A percentile compares a stretch with the other conserved stretches of the same genome.
These are phyloP conservation scores for Globisporangium mamillatum DNA, from an alignment of 352 stramenopile species.

Conservation along the genomic window DNA sequence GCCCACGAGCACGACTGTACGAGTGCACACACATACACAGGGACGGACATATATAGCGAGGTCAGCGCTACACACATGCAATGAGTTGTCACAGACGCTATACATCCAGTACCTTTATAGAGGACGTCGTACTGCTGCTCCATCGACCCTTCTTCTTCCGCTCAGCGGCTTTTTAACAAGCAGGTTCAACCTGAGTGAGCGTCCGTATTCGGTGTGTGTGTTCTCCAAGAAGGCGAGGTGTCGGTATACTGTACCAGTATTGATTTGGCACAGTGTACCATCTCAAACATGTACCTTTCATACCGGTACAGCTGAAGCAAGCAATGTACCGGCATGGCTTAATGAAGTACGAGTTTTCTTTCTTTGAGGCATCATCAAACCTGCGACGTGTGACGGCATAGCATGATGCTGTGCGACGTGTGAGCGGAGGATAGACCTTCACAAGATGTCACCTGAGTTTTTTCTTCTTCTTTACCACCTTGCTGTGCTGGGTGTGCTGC, in stretches of 20 bases:
- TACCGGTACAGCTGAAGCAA: not conserved
- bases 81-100: not conserved
- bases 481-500: not conserved
- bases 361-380: not conserved
- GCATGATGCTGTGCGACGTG: not conserved
- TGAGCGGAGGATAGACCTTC: not conserved
- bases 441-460: not conserved
- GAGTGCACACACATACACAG: not conserved
- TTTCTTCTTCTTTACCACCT: not conserved
- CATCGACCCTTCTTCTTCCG: slow-evolving; percentile 15
- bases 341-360: not conserved
- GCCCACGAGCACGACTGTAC: slow-evolving; percentile 69
- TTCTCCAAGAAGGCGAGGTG: not conserved
- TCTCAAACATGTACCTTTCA: not conserved
- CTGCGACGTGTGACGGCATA: slow-evolving; percentile 7
- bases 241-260: not conserved
- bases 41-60: not conserved
- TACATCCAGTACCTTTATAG: slow-evolving; percentile 56
- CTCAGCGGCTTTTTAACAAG: not conserved
- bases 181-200: slow-evolving; percentile 11
- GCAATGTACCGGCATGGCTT: not conserved
- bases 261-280: not conserved
- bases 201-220: not conserved
- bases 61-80: not conserved
- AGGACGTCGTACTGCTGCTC: slow-evolving; percentile 78